Conservation (phyloP, 768 basidiomycete species). For the Russula sp. region DNA sequence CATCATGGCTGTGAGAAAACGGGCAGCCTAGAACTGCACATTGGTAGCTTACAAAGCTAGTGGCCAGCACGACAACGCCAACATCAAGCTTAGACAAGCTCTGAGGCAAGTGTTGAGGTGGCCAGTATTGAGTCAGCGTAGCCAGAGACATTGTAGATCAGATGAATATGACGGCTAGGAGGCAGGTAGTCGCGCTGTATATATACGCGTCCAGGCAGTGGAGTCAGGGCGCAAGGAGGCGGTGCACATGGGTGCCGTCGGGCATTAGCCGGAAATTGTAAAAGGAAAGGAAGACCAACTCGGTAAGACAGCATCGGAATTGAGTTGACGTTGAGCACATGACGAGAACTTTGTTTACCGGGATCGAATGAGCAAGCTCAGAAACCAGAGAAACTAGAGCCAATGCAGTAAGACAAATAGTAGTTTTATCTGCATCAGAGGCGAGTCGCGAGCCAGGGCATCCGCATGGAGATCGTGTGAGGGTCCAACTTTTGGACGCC, state of each 20-base stretch:
- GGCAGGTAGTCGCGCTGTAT: not conserved
- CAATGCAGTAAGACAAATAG: no score
- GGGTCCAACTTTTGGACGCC: no score
- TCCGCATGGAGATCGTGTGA: no score
- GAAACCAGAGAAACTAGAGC: no score
- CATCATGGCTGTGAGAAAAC: not conserved
- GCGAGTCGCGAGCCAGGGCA: no score
- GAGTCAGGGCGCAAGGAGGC: not conserved
- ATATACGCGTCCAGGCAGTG: not conserved
- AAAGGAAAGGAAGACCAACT: not conserved
- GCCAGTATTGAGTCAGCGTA: not conserved
- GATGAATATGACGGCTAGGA: not conserved
- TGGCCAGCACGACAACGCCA: not conserved
- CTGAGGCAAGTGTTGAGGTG: no score
- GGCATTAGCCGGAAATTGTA: no score
- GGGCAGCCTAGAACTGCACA: no score
- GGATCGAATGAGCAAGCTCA: no score
- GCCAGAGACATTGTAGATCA: slow-evolving; percentile 30
- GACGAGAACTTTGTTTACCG: not conserved
- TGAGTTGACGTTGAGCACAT: not conserved
- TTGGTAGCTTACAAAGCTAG: not conserved
- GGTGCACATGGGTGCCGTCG: not conserved
- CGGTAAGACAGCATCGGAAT: not conserved
- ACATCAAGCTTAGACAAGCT: not conserved
- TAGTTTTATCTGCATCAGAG: no score